Evolutionary conservation across 1,284 basidiomycete species (phyloP).

Genomic region (Irpex rosettiformis): DNA sequence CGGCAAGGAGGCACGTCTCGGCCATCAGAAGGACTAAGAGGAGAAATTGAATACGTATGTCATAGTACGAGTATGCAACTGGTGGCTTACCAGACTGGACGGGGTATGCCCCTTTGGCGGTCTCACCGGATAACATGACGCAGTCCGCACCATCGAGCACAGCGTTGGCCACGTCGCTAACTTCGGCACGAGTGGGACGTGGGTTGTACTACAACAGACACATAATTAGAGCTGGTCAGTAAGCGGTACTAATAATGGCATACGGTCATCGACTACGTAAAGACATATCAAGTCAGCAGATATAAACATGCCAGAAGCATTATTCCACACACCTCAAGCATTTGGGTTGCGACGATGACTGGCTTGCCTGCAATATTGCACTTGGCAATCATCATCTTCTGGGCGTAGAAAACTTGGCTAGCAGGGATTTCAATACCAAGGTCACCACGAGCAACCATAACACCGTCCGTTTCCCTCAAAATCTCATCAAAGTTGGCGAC

Average conservation of each 20-base stretch:
- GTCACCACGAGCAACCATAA: constrained; percentile 98
- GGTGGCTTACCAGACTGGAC: constrained; percentile 76
- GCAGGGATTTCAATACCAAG: constrained; percentile 98
- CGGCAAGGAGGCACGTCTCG: constrained; percentile 93
- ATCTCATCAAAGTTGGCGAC: constrained; percentile 98
- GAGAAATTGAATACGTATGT: constrained; percentile 15
- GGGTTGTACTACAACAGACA: constrained; percentile 78
- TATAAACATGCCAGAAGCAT: constrained; percentile 2
- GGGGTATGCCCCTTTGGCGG: constrained; percentile 94
- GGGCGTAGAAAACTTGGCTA: constrained; percentile 95
- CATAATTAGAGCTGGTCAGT: not conserved
- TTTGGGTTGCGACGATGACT: constrained; percentile 98
- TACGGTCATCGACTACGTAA: constrained; percentile 86
- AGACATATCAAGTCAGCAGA: constrained; percentile 16
- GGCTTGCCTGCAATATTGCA: constrained; percentile 97
- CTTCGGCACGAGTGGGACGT: constrained; percentile 92
- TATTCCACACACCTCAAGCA: constrained; percentile 80
- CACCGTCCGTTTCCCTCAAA: constrained; percentile 88
- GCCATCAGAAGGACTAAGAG: constrained; percentile 93
- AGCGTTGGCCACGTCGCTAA: constrained; percentile 97
- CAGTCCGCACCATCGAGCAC: constrained; percentile 97
- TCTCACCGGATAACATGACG: constrained; percentile 98
- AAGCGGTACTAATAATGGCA: constrained; percentile 26
- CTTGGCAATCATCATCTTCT: constrained; percentile 99
- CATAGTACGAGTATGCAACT: not conserved